A percentile compares a stretch with the other conserved stretches of the same genome.
These are phyloP conservation scores for Parascedosporium putredinis DNA, from an alignment of 2,329 filamentous ascomycete species.

Conservation along the genomic window DNA sequence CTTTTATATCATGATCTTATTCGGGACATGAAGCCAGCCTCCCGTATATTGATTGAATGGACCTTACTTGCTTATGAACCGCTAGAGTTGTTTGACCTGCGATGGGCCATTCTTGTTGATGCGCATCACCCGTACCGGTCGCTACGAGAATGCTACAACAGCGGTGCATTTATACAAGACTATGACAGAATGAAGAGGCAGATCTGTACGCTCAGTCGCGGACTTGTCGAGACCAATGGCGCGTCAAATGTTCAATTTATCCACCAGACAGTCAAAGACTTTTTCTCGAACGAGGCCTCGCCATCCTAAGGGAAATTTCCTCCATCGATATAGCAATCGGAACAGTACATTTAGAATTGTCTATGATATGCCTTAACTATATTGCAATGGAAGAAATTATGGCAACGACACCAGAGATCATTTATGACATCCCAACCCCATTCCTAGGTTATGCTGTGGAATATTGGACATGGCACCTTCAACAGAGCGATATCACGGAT, in stretches of 20 bases:
- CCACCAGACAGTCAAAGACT: slow-evolving; percentile 24
- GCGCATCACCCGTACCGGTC: slow-evolving; percentile 13
- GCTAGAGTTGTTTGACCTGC: slow-evolving; percentile 17
- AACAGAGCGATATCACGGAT: background rate
- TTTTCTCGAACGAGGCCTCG: slow-evolving; percentile 18
- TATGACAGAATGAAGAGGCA: slow-evolving; percentile 12
- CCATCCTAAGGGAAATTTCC: slow-evolving; percentile 1
- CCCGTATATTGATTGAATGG: slow-evolving; percentile 21
- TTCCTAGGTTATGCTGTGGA: background rate
- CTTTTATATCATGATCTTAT: slow-evolving; percentile 17
- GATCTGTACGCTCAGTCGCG: slow-evolving; percentile 17
- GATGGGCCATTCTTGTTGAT: slow-evolving; percentile 21
- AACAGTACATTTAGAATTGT: slow-evolving; percentile 14
- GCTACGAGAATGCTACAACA: slow-evolving; percentile 12
- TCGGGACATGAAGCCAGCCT: slow-evolving; percentile 11
- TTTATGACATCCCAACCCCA: background rate
- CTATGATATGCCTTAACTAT: slow-evolving; percentile 18
- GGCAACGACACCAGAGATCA: background rate
- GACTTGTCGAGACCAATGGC: slow-evolving; percentile 17
- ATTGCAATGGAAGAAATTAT: slow-evolving; percentile 15
- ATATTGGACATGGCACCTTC: background rate
- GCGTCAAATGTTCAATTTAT: slow-evolving; percentile 21
- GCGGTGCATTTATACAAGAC: slow-evolving; percentile 12
- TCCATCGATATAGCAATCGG: slow-evolving; percentile 8
- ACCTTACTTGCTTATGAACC: slow-evolving; percentile 20